Evolutionary conservation across 305 asterid species (phyloP).

Genomic region (Fraxinus nigra): DNA sequence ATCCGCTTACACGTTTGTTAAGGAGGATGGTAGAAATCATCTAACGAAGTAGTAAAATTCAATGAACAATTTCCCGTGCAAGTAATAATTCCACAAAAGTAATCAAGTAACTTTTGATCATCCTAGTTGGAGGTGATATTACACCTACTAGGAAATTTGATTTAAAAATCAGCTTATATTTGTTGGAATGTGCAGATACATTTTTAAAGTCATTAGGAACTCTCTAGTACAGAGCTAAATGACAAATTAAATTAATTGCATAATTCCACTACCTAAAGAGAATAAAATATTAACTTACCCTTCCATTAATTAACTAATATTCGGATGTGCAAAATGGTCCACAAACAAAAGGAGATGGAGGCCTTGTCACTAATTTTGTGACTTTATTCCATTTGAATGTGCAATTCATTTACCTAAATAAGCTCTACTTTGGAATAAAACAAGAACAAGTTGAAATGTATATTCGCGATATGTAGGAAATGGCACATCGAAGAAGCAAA

Average conservation of each 20-base stretch:
- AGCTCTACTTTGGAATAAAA: not conserved
- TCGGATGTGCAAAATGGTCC: not conserved
- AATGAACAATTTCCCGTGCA: not conserved
- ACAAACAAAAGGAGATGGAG: conserved; percentile 3
- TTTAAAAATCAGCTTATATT: not conserved
- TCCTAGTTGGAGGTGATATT: not conserved
- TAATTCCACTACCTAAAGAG: not conserved
- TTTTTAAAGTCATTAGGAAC: not conserved
- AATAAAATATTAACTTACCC: not conserved
- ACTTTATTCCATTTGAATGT: not conserved
- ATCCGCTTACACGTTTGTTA: no score
- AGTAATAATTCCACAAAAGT: not conserved
- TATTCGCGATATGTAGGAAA: not conserved
- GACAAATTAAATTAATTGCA: not conserved
- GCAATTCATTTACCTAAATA: not conserved
- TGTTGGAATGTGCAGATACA: not conserved
- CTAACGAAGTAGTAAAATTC: no score
- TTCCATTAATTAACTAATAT: not conserved
- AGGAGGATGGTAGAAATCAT: no score
- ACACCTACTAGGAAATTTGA: not conserved
- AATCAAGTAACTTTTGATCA: not conserved
- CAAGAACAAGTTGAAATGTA: not conserved
- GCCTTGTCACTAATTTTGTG: not conserved
- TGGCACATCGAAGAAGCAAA: not conserved
- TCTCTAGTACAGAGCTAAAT: not conserved